These are phyloP conservation scores for Fusarium compactum DNA, from an alignment of 2,329 filamentous ascomycete genomes.

Conservation along the genomic window DNA sequence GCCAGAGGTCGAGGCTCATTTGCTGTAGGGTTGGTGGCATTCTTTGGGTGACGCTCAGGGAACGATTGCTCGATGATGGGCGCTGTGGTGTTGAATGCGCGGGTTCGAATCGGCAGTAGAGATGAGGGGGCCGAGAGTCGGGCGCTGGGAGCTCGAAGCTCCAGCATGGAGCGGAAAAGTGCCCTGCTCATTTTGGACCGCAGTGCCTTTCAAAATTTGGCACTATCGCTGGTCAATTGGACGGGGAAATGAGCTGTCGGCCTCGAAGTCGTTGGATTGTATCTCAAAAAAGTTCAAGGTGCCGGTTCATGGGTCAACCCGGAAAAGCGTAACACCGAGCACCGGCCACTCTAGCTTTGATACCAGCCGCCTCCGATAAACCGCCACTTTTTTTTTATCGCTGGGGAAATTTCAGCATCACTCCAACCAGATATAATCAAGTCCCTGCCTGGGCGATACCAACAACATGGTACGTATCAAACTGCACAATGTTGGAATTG, in stretches of 20 bases:
- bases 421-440: slow-evolving; percentile 35
- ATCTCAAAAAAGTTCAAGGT: slow-evolving; percentile 47
- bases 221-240: slow-evolving; percentile 44
- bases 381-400: slow-evolving; percentile 50
- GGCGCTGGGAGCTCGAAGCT: slow-evolving; percentile 63
- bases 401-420: slow-evolving; percentile 47
- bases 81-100: slow-evolving; percentile 52
- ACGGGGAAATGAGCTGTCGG: slow-evolving; percentile 21
- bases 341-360: slow-evolving; percentile 37
- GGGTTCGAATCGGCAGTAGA: slow-evolving; percentile 46
- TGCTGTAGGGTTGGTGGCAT: slow-evolving; percentile 54
- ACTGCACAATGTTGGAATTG: not conserved
- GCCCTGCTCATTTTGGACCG: slow-evolving; percentile 65
- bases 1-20: slow-evolving; percentile 52
- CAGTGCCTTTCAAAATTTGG: slow-evolving; percentile 43
- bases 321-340: slow-evolving; percentile 53
- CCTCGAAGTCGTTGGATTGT: slow-evolving; percentile 35
- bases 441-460: slow-evolving; percentile 44
- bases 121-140: slow-evolving; percentile 43
- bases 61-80: slow-evolving; percentile 60
- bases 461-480: slow-evolving; percentile 51
- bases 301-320: slow-evolving; percentile 23
- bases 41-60: slow-evolving; percentile 51
- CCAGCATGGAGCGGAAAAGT: slow-evolving; percentile 72
- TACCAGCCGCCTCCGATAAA: slow-evolving; percentile 38